Base-by-base conservation (phyloP, 148 eudicot species). In the Dysphania ambrosioides region DNA sequence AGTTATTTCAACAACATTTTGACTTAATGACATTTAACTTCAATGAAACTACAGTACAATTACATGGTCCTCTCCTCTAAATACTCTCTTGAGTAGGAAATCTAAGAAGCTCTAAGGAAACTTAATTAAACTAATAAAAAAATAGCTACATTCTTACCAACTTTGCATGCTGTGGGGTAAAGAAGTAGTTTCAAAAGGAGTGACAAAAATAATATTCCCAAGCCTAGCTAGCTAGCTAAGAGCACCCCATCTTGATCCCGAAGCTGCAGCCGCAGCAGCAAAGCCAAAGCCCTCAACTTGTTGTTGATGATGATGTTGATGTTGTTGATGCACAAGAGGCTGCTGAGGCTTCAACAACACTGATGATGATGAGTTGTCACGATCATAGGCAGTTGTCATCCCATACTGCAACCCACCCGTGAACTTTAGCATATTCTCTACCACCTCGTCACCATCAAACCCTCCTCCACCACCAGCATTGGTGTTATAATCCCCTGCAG, bases 381-480 rank as follows among this genome's bases (percentile, higher is more conserved):
- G 83, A 30, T 83, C 87, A 71, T 84, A 81, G 3, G 73, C 15
- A 2, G 86, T 71, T 56, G 75, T 80, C 79, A 70, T 70, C 34
- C 66, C 51, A 24, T 80, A 80, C 70, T 80, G 79, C 66, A 72
- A 82, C 56, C 84, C 83, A 79, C 87, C 86, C 8, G 82, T 72
- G 86, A 66, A 91, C 66, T 87, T 73, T 68, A 86, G 80, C 87
- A 87, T 58, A 30, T 72, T 72, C 75, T 80, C 77, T 58, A 68
- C 69, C 75, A 77, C 75, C 61, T 68, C 77, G 74, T 74, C 84
- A 35, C 79, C 78, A 41, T 58, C 67, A 66, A 53, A 47, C 18
- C 53, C 53, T 47, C 53, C 53, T 47, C 71, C 74, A 16, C 65
- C 78, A 55, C 53, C 66, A 0, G 59, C 79, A 64, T 29, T 26